Evolutionary conservation across 1,284 basidiomycete genomes (phyloP).

Genomic region (Marasmius oreades): DNA sequence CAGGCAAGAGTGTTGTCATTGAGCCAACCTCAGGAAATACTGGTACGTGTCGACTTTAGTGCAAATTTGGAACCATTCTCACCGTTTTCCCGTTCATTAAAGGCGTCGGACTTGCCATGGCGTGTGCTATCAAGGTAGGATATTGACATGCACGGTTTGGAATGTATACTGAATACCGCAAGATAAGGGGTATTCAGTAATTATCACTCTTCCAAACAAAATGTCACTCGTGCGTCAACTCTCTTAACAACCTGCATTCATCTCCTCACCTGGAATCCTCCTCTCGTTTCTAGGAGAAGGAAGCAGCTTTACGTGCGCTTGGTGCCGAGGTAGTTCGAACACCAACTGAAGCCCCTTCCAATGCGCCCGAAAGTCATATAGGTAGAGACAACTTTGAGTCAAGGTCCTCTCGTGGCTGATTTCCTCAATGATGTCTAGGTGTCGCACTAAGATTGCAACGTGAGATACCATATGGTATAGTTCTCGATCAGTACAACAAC

Average conservation of each 20-base stretch:
- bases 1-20: conserved; percentile 89
- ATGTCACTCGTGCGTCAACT: conserved; percentile 72
- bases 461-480: conserved; percentile 83
- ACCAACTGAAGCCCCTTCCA: conserved; percentile 86
- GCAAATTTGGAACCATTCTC: conserved; percentile 3
- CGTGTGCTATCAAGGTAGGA: conserved; percentile 85
- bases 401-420: conserved; percentile 66
- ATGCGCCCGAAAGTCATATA: conserved; percentile 86
- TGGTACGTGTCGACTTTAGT: conserved; percentile 45
- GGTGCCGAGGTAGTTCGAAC: conserved; percentile 95
- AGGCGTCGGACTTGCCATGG: conserved; percentile 91
- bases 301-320: conserved; percentile 85
- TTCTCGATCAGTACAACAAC: conserved; percentile 88
- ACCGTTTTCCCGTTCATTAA: conserved; percentile 5
- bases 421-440: conserved; percentile 76
- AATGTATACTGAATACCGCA: conserved; percentile 68
- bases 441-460: conserved; percentile 77
- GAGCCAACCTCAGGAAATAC: conserved; percentile 95
- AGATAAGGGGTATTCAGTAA: conserved; percentile 86
- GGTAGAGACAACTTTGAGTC: conserved; percentile 51
- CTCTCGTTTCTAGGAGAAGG: conserved; percentile 72
- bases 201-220: conserved; percentile 96
- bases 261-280: not conserved
- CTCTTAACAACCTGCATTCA: no score
- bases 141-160: conserved; percentile 8